Percentiles rank a stretch among this genome's conserved stretches.
Conservation (phyloP, 23 red algal species). For the Cyanidiococcus yangmingshanensis region DNA sequence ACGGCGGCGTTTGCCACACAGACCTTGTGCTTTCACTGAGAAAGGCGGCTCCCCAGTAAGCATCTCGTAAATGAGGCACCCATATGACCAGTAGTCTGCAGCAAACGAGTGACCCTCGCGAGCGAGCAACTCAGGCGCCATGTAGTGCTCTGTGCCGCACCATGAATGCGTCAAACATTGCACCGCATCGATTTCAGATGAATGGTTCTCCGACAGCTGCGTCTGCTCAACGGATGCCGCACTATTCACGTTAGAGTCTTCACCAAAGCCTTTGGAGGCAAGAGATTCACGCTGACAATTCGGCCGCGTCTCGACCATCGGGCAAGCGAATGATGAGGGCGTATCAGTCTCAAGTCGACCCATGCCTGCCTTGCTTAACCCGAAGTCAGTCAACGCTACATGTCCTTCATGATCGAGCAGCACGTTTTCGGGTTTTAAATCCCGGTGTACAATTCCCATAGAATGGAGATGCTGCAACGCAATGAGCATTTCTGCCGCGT, state of each 20-base stretch:
- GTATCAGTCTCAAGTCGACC: neutral
- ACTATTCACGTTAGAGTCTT: neutral
- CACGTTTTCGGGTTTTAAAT: slow-evolving; percentile 97
- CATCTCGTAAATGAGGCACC: slow-evolving; percentile 82
- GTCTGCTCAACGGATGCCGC: neutral
- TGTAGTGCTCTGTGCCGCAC: slow-evolving; percentile 95
- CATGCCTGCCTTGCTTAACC: slow-evolving; percentile 55
- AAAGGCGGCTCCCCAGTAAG: slow-evolving; percentile 86
- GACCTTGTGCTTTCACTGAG: slow-evolving; percentile 37
- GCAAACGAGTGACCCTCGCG: slow-evolving; percentile 49
- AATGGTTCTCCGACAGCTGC: neutral
- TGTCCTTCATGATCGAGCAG: slow-evolving; percentile 76
- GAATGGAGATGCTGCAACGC: slow-evolving; percentile 83
- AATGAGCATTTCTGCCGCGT: slow-evolving; percentile 79
- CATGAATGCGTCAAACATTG: slow-evolving; percentile 73
- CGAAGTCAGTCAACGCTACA: slow-evolving; percentile 82
- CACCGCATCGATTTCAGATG: slow-evolving; percentile 9
- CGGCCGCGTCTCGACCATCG: neutral
- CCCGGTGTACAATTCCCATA: slow-evolving; percentile 73
- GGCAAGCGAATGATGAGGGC: too few relatives aligned
- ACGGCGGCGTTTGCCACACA: neutral
- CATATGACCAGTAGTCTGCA: slow-evolving; percentile 84
- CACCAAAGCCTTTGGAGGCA: neutral
- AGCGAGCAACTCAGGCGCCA: slow-evolving; percentile 86
- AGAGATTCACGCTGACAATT: neutral